A percentile compares a stretch with the other conserved stretches of the same genome.
These are phyloP conservation scores for Melampsora americana DNA, from an alignment of 1,284 basidiomycete genomes.

Conservation along the genomic window DNA sequence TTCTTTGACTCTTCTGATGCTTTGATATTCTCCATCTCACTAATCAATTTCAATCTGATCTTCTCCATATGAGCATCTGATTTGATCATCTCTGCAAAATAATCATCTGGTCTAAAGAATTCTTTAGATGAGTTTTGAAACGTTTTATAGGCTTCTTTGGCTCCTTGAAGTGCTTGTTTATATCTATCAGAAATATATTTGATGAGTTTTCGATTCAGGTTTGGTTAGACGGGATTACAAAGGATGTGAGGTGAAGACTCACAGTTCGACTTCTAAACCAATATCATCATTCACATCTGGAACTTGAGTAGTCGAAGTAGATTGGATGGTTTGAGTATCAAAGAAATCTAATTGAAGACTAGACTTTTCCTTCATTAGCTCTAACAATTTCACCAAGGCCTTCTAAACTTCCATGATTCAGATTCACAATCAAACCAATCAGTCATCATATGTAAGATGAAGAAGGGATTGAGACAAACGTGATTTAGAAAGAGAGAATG, in stretches of 20 bases:
- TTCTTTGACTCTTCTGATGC: constrained; percentile 41
- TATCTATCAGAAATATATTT: constrained; percentile 68
- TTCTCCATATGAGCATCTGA: constrained; percentile 96
- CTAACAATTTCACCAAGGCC: background rate
- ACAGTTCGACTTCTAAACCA: constrained; percentile 42
- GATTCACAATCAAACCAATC: background rate
- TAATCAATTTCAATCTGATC: constrained; percentile 82
- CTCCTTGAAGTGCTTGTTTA: constrained; percentile 85
- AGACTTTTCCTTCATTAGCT: background rate
- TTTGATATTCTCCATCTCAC: constrained; percentile 61
- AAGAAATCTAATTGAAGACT: constrained; percentile 36
- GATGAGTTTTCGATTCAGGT: constrained; percentile 3
- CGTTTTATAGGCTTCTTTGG: constrained; percentile 69
- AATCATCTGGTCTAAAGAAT: constrained; percentile 89
- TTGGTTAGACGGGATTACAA: background rate
- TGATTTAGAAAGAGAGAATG: too few species aligned
- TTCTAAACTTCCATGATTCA: background rate
- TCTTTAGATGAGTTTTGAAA: constrained; percentile 65
- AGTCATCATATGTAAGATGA: background rate
- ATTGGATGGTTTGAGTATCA: constrained; percentile 37
- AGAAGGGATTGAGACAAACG: too few species aligned
- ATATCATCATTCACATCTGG: constrained; percentile 40
- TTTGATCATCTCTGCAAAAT: constrained; percentile 99
- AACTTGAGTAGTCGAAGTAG: constrained; percentile 13
- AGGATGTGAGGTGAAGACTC: background rate